Percentiles rank a stretch among this genome's conserved stretches.
Evolutionary conservation across 2,329 filamentous ascomycete species (phyloP).

Genomic region (Westerdykella ornata): DNA sequence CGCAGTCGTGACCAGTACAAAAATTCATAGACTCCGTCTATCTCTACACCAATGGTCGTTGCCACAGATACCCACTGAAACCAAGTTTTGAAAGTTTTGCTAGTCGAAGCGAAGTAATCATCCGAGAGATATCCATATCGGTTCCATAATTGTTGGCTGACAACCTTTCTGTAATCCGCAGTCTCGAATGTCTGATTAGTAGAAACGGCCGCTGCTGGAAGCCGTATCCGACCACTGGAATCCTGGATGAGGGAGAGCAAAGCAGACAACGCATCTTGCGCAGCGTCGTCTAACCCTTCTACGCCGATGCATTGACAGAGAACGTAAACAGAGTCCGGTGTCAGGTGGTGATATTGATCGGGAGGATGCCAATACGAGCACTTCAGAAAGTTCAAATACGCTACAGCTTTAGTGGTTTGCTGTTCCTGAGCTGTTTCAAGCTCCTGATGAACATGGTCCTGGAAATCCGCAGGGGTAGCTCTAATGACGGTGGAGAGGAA

Average conservation of each 20-base stretch:
- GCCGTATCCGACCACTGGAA: neutral
- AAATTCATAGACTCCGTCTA: conserved; percentile 21
- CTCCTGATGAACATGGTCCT: neutral
- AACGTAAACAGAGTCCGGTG: conserved; percentile 8
- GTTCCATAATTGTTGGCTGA: conserved; percentile 22
- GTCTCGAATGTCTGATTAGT: neutral
- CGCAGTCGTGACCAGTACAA: conserved; percentile 39
- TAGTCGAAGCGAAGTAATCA: conserved; percentile 13
- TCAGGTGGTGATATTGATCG: conserved; percentile 15
- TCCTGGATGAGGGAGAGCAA: conserved; percentile 14
- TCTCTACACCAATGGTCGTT: conserved; percentile 10
- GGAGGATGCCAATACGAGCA: conserved; percentile 27
- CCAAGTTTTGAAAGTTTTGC: conserved; percentile 29
- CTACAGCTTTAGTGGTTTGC: conserved; percentile 5
- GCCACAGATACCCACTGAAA: conserved; percentile 32
- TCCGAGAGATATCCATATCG: conserved; percentile 14
- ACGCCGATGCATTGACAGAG: conserved; percentile 18
- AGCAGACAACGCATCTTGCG: conserved; percentile 25
- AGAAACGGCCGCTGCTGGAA: neutral
- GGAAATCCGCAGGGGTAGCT: neutral
- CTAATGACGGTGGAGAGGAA: neutral
- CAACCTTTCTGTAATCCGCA: conserved; percentile 6
- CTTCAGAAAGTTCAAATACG: conserved; percentile 25
- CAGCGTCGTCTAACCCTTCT: conserved; percentile 16
- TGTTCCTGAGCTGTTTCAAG: conserved; percentile 3